A percentile compares a stretch with the other conserved stretches of the same genome.
These are phyloP conservation scores for Suillus occidentalis DNA, from an alignment of 768 basidiomycete species.

Conservation along the genomic window DNA sequence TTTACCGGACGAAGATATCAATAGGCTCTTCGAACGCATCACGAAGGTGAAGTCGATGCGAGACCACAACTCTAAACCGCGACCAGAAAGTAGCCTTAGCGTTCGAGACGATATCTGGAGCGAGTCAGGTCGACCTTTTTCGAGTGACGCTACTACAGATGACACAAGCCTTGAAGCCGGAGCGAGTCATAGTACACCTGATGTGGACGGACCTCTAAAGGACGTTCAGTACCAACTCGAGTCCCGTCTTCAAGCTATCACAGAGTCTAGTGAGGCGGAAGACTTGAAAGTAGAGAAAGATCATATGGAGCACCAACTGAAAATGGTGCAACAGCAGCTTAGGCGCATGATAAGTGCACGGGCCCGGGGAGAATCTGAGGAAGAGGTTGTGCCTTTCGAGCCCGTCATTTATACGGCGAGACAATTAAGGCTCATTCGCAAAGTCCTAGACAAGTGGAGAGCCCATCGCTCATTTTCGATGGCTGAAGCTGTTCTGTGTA, in stretches of 20 bases:
- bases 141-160: constrained; percentile 79
- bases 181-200: constrained; percentile 60
- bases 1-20: constrained; percentile 91
- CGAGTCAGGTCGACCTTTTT: constrained; percentile 77
- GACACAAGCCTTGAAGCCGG: constrained; percentile 81
- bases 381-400: constrained; percentile 65
- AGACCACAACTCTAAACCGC: constrained; percentile 73
- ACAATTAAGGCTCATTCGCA: constrained; percentile 80
- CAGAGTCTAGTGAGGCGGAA: constrained; percentile 75
- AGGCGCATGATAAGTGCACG: constrained; percentile 75
- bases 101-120: constrained; percentile 89
- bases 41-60: constrained; percentile 88
- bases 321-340: constrained; percentile 79
- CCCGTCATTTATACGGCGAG: constrained; percentile 80
- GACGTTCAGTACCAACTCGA: constrained; percentile 78
- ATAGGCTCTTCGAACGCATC: constrained; percentile 92
- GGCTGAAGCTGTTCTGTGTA: constrained; percentile 85
- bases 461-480: constrained; percentile 84
- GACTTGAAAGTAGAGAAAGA: constrained; percentile 89
- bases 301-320: constrained; percentile 89
- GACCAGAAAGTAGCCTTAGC: constrained; percentile 88
- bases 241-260: constrained; percentile 57
- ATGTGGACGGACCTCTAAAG: constrained; percentile 61
- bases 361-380: constrained; percentile 73
- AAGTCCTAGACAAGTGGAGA: constrained; percentile 84